phyloP scores from a whole-genome alignment of 2,329 filamentous ascomycete genomes.

The Mycosphaerelloides madeirae region DNA sequence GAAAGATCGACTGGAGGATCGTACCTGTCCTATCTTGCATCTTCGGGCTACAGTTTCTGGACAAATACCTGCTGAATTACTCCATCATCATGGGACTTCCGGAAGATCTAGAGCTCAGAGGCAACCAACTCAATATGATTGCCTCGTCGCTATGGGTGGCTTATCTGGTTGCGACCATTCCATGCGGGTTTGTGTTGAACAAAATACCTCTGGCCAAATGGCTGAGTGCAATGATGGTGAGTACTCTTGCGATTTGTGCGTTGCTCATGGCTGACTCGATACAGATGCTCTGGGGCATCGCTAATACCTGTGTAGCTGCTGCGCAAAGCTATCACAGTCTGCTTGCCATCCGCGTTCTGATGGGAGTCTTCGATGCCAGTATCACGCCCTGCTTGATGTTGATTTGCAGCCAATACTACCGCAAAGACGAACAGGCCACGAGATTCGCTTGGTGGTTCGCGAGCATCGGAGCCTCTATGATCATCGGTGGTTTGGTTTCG shows the following conservation, averaged over 20 bases:
- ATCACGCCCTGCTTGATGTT: slow-evolving; percentile 15
- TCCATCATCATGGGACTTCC: slow-evolving; percentile 58
- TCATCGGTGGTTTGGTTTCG: slow-evolving; percentile 52
- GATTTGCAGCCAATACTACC: slow-evolving; percentile 24
- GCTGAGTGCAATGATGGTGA: slow-evolving; percentile 8
- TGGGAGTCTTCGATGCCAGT: slow-evolving; percentile 14
- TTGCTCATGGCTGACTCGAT: too few relatives aligned
- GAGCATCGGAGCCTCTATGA: slow-evolving; percentile 55
- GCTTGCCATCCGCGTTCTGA: slow-evolving; percentile 14
- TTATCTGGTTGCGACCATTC: slow-evolving; percentile 11
- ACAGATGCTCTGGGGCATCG: slow-evolving; percentile 10
- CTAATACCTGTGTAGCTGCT: slow-evolving; percentile 12
- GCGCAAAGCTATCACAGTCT: slow-evolving; percentile 20
- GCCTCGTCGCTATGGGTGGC: slow-evolving; percentile 17
- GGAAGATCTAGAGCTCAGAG: slow-evolving; percentile 15
- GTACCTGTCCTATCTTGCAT: slow-evolving; percentile 15
- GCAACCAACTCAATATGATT: slow-evolving; percentile 18
- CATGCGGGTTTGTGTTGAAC: slow-evolving; percentile 31
- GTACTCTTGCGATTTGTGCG: too few relatives aligned
- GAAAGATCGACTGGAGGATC: slow-evolving; percentile 18
- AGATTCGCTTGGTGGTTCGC: slow-evolving; percentile 62
- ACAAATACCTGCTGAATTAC: slow-evolving; percentile 61
- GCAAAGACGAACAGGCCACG: slow-evolving; percentile 54
- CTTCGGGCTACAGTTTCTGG: slow-evolving; percentile 10
- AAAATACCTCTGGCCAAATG: slow-evolving; percentile 37